Evolutionary conservation across 495 filamentous ascomycete species (phyloP), one percentile per base, ranked within the genome.

Genomic region (Podospora bellae-mahoneyi): DNA sequence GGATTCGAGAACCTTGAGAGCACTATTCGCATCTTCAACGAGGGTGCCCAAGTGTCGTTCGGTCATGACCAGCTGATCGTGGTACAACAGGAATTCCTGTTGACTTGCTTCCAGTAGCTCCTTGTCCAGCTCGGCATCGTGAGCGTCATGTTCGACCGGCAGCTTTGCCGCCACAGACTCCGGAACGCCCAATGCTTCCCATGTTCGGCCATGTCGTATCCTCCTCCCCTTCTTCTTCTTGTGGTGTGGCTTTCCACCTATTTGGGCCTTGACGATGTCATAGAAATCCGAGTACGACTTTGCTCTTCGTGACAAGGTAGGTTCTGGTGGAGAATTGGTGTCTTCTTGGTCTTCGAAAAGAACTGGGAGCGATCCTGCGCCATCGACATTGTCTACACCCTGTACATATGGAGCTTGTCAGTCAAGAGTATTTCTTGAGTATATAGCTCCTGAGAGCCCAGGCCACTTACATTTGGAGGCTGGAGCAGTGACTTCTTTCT

Each of bases 41-140:
- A 99, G 84, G n/a, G 83, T 83, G 66, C 92, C 88, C 39, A 97
- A 84, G 74, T 96, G 92, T 3, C 89, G 85, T 73, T 91, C 88
- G 3, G 91, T 90, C 75, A 92, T 82, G 59, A 85, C 85, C 9
- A 99, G 84, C 77, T 96, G 90, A 73, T 94, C 89, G 67, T 89
- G 84, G 72, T 93, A 92, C 59, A 90, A 79, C 92, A 89, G 82
- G 77, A 96, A 97, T 74, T 95, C 89, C 66, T 91, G 89, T 72
- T 93, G 90, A 79, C 91, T 94, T 60, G 91, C 86, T 71, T 92
- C 87, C 64, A 94, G 81, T 72, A 98, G 78, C 65, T 85, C 85
- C 30, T 84, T 83, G 73, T 89, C 88, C 65, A 91, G 76, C 7
- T 79, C 82, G 70, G 87, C 81, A 72, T 91, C 89, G 28, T 65